Base-by-base conservation (phyloP, 1,139 yeast species). In the Geotrichum citri-aurantii region DNA sequence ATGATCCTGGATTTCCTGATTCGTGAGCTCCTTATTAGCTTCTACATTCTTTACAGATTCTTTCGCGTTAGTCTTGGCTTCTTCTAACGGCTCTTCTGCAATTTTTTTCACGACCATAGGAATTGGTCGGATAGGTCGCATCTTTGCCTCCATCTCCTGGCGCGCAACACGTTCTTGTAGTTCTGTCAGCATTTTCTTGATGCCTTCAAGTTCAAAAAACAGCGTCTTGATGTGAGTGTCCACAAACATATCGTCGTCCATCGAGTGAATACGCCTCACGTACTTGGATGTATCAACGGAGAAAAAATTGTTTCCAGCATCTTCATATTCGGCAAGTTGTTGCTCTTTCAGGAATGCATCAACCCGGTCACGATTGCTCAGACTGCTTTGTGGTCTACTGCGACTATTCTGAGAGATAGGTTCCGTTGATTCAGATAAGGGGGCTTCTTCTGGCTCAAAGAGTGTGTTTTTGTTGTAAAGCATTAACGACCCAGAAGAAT, bases 201-300 rank as follows among this genome's bases (percentile, higher is more conserved):
- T 56, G 17, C 50, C 56, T 7, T 52, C 56, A 12, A 58, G 55
- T 29, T 56, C 61, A 14, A 23, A 14, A 42, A 37, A 49, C 44
- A 57, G 19, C 8, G 56, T 33, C 19, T 52, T 47, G 11, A 49
- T 40, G 11, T 47, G 31, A n/a, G 29, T 17, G 4, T 48, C 54
- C 11, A 23, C 29, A 44, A 12, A n/a, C n/a, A 42, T 11, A 29
- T 52, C 48, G 4, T 52, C 40, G 2, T 50, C 54, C 17, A 23
- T 37, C 8, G 44, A 37, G 14, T 37, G 44, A 12, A 37, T 37
- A 7, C 44, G 44, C 21, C 44, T 37, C n/a, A 37, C 44, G 44
- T 37, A 37, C 21, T 37, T 37, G 21, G 44, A 37, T 8, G 44
- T n/a, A n/a, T 37, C 44, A n/a, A 37, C 44, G 7, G 44, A 37